These are phyloP conservation scores for Mortierella claussenii DNA, from an alignment of 192 early-diverging fungal species.

Conservation along the genomic window DNA sequence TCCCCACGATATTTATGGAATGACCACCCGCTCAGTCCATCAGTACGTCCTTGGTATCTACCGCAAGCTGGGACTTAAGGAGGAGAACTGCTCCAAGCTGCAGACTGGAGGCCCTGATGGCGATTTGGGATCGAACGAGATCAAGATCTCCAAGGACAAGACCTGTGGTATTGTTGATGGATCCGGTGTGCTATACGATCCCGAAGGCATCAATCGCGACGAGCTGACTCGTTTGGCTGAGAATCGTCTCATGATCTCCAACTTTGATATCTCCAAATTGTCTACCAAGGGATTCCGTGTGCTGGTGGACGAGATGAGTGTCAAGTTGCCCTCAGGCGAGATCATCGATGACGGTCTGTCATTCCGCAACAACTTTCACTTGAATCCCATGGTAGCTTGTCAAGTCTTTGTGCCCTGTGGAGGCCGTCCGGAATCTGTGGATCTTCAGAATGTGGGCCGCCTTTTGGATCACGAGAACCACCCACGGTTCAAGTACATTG, in stretches of 20 bases:
- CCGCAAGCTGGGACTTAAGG: conserved; percentile 82
- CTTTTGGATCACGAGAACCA: conserved; percentile 84
- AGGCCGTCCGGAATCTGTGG: conserved; percentile 96
- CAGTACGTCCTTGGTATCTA: conserved; percentile 99
- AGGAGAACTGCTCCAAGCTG: conserved; percentile 88
- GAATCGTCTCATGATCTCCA: conserved; percentile 83
- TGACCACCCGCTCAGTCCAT: conserved; percentile 99
- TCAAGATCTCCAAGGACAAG: conserved; percentile 98
- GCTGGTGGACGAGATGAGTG: conserved; percentile 89
- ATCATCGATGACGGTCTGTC: conserved; percentile 88
- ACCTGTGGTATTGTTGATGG: conserved; percentile 96
- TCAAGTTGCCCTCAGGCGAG: conserved; percentile 88
- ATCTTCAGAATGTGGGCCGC: conserved; percentile 85
- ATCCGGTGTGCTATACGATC: conserved; percentile 93
- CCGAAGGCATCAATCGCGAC: conserved; percentile 87
- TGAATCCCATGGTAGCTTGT: conserved; percentile 80
- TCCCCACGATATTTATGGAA: conserved; percentile 96
- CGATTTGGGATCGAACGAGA: conserved; percentile 98
- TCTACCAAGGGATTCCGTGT: conserved; percentile 90
- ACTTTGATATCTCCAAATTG: conserved; percentile 89
- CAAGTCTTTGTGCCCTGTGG: conserved; percentile 98
- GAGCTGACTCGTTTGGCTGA: conserved; percentile 88
- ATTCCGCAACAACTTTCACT: conserved; percentile 98
- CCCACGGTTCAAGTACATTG: conserved; percentile 97
- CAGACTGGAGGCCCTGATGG: conserved; percentile 99